These are phyloP conservation scores for Hypomontagnella submonticulosa DNA, from an alignment of 495 filamentous ascomycete genomes.

Conservation along the genomic window DNA sequence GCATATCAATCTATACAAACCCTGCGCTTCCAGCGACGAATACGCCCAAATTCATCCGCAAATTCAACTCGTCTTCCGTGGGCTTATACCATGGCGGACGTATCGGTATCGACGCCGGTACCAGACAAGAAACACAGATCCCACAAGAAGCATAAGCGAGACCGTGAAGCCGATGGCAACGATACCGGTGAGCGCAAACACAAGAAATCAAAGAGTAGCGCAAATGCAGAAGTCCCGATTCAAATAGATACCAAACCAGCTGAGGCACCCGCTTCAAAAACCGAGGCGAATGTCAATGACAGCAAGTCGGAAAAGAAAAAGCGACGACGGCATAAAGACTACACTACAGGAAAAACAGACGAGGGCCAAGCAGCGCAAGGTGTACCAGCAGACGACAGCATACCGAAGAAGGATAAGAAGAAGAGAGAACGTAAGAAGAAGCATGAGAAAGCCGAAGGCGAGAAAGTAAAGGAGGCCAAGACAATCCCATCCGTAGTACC, in stretches of 20 bases:
- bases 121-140: conserved; percentile 53
- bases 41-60: background rate
- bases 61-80: background rate
- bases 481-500: conserved; percentile 2
- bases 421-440: conserved; percentile 32
- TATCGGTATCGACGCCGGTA: background rate
- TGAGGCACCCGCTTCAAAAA: conserved; percentile 11
- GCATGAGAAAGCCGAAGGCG: conserved; percentile 45
- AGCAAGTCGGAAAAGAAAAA: conserved; percentile 40
- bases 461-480: background rate
- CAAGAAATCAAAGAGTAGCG: conserved; percentile 55
- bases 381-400: conserved; percentile 20
- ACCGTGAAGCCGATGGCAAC: conserved; percentile 49
- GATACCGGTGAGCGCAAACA: conserved; percentile 52
- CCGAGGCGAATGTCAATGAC: conserved; percentile 11
- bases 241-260: conserved; percentile 23
- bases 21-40: background rate
- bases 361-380: conserved; percentile 11
- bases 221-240: conserved; percentile 21
- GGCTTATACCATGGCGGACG: conserved; percentile 19
- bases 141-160: conserved; percentile 56
- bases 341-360: conserved; percentile 20
- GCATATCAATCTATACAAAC: background rate
- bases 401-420: conserved; percentile 47
- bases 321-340: conserved; percentile 35